Conservation (phyloP, 2,329 filamentous ascomycete genomes). For the Didymella sp. region DNA sequence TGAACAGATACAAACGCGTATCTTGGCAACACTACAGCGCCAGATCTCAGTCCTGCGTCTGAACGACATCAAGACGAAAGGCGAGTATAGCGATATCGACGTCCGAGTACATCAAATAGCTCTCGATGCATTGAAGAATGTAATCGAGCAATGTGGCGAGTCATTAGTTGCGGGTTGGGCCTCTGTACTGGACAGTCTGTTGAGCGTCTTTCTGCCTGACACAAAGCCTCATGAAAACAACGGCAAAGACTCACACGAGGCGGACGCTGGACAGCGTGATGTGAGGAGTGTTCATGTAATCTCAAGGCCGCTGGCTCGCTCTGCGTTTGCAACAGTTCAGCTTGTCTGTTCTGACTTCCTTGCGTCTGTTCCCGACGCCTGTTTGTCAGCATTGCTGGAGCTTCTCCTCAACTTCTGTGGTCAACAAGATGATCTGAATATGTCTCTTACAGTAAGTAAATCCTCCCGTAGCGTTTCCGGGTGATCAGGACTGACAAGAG, state of each 20-base stretch:
- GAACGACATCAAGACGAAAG: conserved; percentile 61
- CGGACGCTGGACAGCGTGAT: not conserved
- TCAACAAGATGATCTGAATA: conserved; percentile 91
- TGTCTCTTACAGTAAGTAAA: conserved; percentile 80
- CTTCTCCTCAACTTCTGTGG: conserved; percentile 88
- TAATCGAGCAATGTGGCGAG: conserved; percentile 90
- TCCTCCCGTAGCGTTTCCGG: not conserved
- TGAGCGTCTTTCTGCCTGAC: conserved; percentile 69
- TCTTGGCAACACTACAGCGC: conserved; percentile 70
- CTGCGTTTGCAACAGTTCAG: conserved; percentile 87
- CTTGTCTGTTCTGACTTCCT: conserved; percentile 96
- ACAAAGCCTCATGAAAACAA: not conserved
- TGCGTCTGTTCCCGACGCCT: conserved; percentile 69
- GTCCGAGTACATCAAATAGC: conserved; percentile 81
- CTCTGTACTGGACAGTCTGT: conserved; percentile 82
- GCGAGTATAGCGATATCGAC: conserved; percentile 69
- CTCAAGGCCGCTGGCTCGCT: conserved; percentile 79
- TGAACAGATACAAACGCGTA: conserved; percentile 70
- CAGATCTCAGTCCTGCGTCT: conserved; percentile 63
- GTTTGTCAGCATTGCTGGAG: conserved; percentile 82
- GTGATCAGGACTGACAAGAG: conserved; percentile 13
- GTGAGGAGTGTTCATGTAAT: conserved; percentile 43
- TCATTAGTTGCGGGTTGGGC: conserved; percentile 83
- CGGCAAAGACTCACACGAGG: not conserved
- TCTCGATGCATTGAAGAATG: conserved; percentile 78